Percentiles rank a stretch among this genome's conserved stretches.
These are phyloP conservation scores for Drechslerella dactyloides DNA, from an alignment of 2,329 filamentous ascomycete genomes.

Conservation along the genomic window DNA sequence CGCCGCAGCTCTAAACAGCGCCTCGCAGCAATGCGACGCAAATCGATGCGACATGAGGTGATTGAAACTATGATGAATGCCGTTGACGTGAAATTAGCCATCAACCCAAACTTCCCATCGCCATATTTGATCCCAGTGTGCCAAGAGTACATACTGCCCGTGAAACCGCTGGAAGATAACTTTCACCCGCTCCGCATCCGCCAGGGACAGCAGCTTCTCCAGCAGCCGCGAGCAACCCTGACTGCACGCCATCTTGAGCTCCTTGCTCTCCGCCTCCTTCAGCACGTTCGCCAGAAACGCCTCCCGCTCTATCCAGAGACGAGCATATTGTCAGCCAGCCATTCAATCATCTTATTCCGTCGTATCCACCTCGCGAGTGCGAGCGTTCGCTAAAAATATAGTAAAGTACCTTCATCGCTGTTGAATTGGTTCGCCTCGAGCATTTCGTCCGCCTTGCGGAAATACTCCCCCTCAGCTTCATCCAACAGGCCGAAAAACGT, in stretches of 20 bases:
- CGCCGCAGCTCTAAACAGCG: constrained; percentile 83
- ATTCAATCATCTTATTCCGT: constrained; percentile 4
- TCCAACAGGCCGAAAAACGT: constrained; percentile 93
- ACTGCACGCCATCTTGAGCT: constrained; percentile 93
- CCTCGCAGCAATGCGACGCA: constrained; percentile 95
- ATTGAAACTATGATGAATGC: constrained; percentile 66
- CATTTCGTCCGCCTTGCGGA: constrained; percentile 84
- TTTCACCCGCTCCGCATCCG: constrained; percentile 80
- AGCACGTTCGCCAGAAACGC: constrained; percentile 77
- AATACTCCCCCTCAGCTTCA: constrained; percentile 94
- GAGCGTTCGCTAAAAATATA: background rate
- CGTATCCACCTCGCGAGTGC: background rate
- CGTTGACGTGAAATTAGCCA: constrained; percentile 37
- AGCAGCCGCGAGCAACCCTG: constrained; percentile 93
- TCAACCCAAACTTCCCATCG: constrained; percentile 49
- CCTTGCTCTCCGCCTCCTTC: constrained; percentile 85
- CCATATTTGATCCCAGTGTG: too few relatives aligned
- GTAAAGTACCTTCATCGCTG: constrained; percentile 69
- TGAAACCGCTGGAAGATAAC: constrained; percentile 82
- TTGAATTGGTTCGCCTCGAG: constrained; percentile 89
- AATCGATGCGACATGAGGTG: constrained; percentile 93
- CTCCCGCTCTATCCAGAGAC: constrained; percentile 57
- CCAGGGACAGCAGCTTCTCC: constrained; percentile 86
- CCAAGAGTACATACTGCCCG: constrained; percentile 72
- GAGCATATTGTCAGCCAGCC: background rate